Evolutionary conservation across 176 grass and related monocot genomes (phyloP).

Genomic region (Eleusine indica): DNA sequence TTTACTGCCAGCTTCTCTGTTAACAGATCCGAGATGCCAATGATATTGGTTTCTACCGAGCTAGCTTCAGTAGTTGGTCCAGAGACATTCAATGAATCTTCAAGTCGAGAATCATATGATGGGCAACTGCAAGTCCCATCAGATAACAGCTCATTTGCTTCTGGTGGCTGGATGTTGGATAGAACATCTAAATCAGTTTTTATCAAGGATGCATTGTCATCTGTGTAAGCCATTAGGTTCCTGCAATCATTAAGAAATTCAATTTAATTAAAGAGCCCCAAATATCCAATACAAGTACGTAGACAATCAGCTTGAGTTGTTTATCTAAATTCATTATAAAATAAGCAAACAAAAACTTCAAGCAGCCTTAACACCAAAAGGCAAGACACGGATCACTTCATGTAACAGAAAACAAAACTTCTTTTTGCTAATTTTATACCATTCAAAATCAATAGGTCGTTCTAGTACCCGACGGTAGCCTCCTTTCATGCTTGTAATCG

Average conservation of each 20-base stretch:
- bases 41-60: conserved; percentile 20
- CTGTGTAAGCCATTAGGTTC: conserved; percentile 68
- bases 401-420: neutral
- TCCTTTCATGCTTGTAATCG: conserved; percentile 84
- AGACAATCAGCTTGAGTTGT: neutral
- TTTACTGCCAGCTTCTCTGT: conserved; percentile 73
- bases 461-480: conserved; percentile 82
- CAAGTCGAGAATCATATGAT: conserved; percentile 9
- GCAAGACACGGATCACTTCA: conserved; percentile 5
- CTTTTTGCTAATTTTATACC: conserved; percentile 51
- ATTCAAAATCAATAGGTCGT: conserved; percentile 69
- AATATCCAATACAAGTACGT: conserved; percentile 1
- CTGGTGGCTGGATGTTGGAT: conserved; percentile 36
- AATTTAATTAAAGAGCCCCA: conserved; percentile 22
- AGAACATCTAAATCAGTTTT: conserved; percentile 81
- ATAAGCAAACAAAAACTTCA: neutral
- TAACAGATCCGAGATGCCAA: conserved; percentile 45
- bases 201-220: conserved; percentile 58
- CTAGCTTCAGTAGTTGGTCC: conserved; percentile 32
- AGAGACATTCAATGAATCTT: conserved; percentile 32
- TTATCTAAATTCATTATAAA: conserved; percentile 17
- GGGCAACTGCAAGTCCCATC: conserved; percentile 29
- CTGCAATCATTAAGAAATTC: conserved; percentile 53
- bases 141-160: conserved; percentile 41
- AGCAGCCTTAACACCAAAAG: conserved; percentile 18